Conservation (phyloP, 2,329 filamentous ascomycete species). For the Nothopassalora personata region DNA sequence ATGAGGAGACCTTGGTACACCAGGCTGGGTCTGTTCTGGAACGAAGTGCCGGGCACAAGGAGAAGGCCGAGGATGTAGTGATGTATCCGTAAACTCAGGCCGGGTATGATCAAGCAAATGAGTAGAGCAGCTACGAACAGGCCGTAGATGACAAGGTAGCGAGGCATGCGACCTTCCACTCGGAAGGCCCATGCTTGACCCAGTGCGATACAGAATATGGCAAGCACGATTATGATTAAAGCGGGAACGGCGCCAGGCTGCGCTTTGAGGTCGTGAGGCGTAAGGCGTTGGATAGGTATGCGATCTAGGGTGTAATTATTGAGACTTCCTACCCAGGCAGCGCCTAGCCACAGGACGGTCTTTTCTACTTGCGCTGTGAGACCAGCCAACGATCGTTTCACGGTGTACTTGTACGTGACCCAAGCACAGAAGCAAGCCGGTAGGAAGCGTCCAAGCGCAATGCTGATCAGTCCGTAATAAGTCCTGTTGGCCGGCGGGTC, state of each 20-base stretch:
- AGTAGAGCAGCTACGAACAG: constrained; percentile 63
- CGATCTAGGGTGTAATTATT: constrained; percentile 94
- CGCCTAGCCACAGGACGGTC: constrained; percentile 81
- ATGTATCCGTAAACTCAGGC: constrained; percentile 79
- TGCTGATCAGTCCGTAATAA: constrained; percentile 67
- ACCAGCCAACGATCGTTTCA: constrained; percentile 63
- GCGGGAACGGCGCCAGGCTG: constrained; percentile 86
- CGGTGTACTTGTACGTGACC: constrained; percentile 80
- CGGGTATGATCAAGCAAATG: constrained; percentile 65
- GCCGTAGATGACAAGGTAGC: constrained; percentile 72
- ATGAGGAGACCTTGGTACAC: constrained; percentile 86
- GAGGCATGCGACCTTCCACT: constrained; percentile 72
- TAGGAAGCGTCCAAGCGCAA: constrained; percentile 73
- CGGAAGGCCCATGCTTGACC: constrained; percentile 82
- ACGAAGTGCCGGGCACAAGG: constrained; percentile 77
- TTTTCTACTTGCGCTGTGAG: constrained; percentile 84
- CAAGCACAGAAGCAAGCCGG: constrained; percentile 83
- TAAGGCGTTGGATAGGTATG: constrained; percentile 91
- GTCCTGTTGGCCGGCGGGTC: constrained; percentile 68
- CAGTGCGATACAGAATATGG: constrained; percentile 62
- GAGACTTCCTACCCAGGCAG: constrained; percentile 82
- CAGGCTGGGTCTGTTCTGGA: constrained; percentile 79
- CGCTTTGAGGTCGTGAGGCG: constrained; percentile 76
- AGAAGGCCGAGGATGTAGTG: constrained; percentile 89
- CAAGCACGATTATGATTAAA: constrained; percentile 68